Conservation (phyloP, 2,329 filamentous ascomycete genomes). For the Claviceps maximensis region DNA sequence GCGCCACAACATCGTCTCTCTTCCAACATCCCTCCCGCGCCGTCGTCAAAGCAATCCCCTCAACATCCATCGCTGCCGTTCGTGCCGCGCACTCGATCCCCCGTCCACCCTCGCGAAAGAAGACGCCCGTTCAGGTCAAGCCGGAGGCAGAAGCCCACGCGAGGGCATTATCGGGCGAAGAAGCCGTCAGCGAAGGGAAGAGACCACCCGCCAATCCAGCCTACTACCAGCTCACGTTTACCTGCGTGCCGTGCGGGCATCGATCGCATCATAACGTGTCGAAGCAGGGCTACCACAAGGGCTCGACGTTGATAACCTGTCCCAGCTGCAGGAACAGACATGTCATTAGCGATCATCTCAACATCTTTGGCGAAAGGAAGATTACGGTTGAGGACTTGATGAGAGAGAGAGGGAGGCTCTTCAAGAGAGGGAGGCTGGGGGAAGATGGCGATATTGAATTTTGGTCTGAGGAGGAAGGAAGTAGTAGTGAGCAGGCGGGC, state of each 20-base stretch:
- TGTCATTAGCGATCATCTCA: conserved; percentile 79
- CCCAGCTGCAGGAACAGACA: conserved; percentile 77
- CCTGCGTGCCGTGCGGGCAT: conserved; percentile 70
- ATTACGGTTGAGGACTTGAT: conserved; percentile 68
- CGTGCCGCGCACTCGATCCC: conserved; percentile 24
- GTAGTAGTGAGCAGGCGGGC: conserved; percentile 9
- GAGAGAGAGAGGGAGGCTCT: conserved; percentile 57
- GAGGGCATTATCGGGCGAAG: conserved; percentile 6
- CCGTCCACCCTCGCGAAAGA: conserved; percentile 10
- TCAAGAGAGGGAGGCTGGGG: conserved; percentile 58
- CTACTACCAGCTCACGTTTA: conserved; percentile 81
- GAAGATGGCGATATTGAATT: conserved; percentile 84
- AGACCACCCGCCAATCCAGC: conserved; percentile 33
- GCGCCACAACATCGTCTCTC: conserved; percentile 5
- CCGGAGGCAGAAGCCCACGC: conserved; percentile 6
- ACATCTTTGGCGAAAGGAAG: conserved; percentile 58
- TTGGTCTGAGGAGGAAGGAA: conserved; percentile 56
- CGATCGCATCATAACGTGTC: conserved; percentile 77
- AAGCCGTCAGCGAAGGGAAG: conserved; percentile 16
- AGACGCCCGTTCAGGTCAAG: conserved; percentile 4
- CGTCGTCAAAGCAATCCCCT: conserved; percentile 2
- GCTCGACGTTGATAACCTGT: conserved; percentile 79
- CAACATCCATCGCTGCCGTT: conserved; percentile 7
- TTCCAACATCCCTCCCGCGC: conserved; percentile 5
- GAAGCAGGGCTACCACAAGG: conserved; percentile 90